A percentile compares a stretch with the other conserved stretches of the same genome.
Evolutionary conservation across 2,329 filamentous ascomycete species (phyloP).

Genomic region (Alternaria dauci): DNA sequence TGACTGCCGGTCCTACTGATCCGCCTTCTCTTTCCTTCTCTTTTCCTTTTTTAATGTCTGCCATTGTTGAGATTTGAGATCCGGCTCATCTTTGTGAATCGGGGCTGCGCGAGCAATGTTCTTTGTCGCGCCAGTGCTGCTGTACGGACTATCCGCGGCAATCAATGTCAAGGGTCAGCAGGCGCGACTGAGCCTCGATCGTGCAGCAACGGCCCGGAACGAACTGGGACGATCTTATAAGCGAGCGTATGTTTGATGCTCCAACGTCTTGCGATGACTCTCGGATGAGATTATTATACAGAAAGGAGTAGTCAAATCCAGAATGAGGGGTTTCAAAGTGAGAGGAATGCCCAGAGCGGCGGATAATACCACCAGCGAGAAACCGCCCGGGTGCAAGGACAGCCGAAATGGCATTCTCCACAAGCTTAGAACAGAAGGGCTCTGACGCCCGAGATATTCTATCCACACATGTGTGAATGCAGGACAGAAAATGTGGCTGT

Average conservation of each 20-base stretch:
- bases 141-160: not conserved
- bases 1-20: not conserved
- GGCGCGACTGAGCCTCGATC: conserved; percentile 10
- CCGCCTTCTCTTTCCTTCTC: conserved; percentile 1
- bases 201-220: conserved; percentile 9
- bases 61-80: not conserved
- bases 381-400: not conserved
- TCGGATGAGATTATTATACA: not conserved
- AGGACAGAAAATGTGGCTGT: conserved; percentile 10
- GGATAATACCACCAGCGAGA: not conserved
- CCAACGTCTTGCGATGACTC: not conserved
- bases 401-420: not conserved
- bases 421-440: conserved; percentile 6
- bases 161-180: conserved; percentile 1
- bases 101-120: not conserved
- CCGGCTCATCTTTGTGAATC: not conserved
- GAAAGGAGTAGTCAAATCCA: not conserved
- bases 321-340: too few species aligned
- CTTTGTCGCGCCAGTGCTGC: not conserved
- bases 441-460: not conserved
- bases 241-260: not conserved
- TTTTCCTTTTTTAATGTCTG: conserved; percentile 8
- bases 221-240: conserved; percentile 7
- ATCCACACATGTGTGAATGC: not conserved
- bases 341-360: not conserved